A percentile compares a stretch with the other conserved stretches of the same genome.
Evolutionary conservation across 257 asterid species (phyloP).

Genomic region (Asclepias syriaca): DNA sequence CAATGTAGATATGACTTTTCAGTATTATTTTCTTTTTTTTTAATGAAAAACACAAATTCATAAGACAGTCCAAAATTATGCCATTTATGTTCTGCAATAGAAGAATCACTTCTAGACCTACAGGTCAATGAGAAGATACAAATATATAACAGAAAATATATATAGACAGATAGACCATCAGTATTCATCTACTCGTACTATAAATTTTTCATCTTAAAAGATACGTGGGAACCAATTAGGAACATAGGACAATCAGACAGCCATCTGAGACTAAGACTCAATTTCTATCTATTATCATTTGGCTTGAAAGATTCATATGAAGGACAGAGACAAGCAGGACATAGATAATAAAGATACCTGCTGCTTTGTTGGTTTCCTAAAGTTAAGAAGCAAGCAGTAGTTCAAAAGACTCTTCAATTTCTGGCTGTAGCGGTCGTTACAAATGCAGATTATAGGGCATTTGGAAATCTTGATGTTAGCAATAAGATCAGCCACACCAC

Average conservation of each 20-base stretch:
- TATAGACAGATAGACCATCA: background rate
- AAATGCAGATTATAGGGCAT: constrained; percentile 92
- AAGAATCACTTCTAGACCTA: background rate
- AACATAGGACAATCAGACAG: background rate
- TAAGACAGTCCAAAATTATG: background rate
- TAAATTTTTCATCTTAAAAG: background rate
- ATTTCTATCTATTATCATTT: background rate
- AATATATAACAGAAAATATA: background rate
- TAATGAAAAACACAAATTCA: background rate
- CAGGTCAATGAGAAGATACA: background rate
- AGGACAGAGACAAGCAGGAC: background rate
- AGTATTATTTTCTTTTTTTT: background rate
- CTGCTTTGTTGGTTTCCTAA: constrained; percentile 93
- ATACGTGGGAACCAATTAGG: background rate
- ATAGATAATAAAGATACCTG: constrained; percentile 51
- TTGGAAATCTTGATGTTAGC: constrained; percentile 89
- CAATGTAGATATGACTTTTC: background rate
- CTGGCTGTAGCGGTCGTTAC: constrained; percentile 98
- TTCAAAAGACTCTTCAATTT: constrained; percentile 94
- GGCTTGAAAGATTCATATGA: background rate
- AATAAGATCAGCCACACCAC: constrained; percentile 97
- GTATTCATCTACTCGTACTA: background rate
- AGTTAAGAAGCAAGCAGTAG: constrained; percentile 82
- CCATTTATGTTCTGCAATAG: background rate
- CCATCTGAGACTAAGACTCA: background rate